Base-by-base conservation (phyloP, 2,329 filamentous ascomycete genomes). In the Elsinoe batatas region DNA sequence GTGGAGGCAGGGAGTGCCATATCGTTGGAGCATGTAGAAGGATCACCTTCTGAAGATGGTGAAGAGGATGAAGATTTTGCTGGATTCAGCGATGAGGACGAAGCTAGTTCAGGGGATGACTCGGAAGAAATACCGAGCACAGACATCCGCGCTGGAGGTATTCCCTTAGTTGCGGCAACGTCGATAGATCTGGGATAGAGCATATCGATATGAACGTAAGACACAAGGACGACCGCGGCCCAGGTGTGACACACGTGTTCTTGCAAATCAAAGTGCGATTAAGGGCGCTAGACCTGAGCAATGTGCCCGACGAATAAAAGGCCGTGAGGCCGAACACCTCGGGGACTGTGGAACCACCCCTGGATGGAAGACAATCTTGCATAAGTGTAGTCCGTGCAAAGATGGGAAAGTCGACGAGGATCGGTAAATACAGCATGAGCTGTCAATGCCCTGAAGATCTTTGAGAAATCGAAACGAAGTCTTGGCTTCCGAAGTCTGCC, bases 11-110 rank as follows among this genome's bases (percentile, higher is more conserved):
- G 49, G 11, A 20, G 56, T 13, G 26, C 54, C 35, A 13, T 44
- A 44, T 13, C 12, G 10, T 47, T 32, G 32, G 43, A 42, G 10
- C 46, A 46, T 47, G 44, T 17, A 44, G 46, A 44, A 33, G 57
- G 54, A 18, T 58, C 62, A n/a, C 58, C 59, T 22, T 58, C 54
- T 15, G 61, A 84, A 63, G 72, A 75, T 13, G 80, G 82, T 15
- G 80, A 82, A 20, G 68, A 68, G 4, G 70, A 73, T 3, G 69
- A 70, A 12, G 59, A 60, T 6, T 62, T 62, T 46, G 60, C 59
- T 15, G 60, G 57, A 15, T 56, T 60, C 53, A 60, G 57, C 30
- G 62, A 60, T 33, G 62, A 62, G 10, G 64, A 63, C 30, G 62
- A 63, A 7, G 64, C 64, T 5, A 65, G 26, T 26, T 30, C 32